These are phyloP conservation scores for Schoenoplectus tabernaemontani DNA, from an alignment of 202 grass and related monocot species.

Conservation along the genomic window DNA sequence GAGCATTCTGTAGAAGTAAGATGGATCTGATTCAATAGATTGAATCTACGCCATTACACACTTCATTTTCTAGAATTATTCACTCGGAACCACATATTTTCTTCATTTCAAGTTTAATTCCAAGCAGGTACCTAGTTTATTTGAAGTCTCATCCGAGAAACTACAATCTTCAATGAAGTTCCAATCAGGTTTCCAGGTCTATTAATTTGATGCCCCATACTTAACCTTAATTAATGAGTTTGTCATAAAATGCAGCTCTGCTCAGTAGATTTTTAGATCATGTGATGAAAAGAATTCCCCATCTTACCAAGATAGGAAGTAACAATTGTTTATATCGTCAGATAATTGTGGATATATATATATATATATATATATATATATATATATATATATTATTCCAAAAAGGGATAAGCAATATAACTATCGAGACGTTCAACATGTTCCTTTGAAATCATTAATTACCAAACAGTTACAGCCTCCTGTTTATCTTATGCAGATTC, in stretches of 20 bases:
- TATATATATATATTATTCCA: not conserved
- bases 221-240: not conserved
- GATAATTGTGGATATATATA: not conserved
- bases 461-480: not conserved
- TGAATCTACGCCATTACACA: not conserved
- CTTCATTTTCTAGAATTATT: not conserved
- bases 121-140: not conserved
- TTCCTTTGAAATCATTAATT: not conserved
- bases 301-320: not conserved
- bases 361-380: too few relatives aligned
- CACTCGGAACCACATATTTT: not conserved
- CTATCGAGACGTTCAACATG: not conserved
- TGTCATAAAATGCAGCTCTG: not conserved
- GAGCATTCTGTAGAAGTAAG: not conserved
- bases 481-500: not conserved
- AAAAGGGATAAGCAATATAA: not conserved
- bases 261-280: not conserved
- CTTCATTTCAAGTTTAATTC: not conserved
- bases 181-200: not conserved
- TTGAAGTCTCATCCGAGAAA: constrained; percentile 20
- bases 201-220: constrained; percentile 33
- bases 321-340: not conserved
- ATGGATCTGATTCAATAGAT: not conserved
- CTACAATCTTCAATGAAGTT: not conserved
- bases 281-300: not conserved